Conservation (phyloP, 768 basidiomycete genomes). For the Ephemerocybe angulata region DNA sequence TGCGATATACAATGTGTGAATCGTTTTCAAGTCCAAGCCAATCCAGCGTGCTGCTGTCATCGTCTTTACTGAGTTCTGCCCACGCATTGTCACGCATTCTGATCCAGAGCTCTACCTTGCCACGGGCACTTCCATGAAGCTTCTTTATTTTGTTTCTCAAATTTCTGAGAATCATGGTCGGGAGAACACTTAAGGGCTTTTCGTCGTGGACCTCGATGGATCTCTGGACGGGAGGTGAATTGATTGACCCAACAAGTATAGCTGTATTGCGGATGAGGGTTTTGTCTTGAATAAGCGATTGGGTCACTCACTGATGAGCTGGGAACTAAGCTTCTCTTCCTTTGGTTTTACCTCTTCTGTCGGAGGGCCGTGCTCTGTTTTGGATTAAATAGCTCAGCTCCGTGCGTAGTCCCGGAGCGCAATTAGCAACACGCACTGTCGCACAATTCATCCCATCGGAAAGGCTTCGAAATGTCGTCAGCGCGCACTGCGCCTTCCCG, state of each 20-base stretch:
- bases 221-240: not conserved
- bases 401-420: not conserved
- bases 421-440: conserved; percentile 42
- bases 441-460: conserved; percentile 63
- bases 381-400: conserved; percentile 4
- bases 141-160: conserved; percentile 66
- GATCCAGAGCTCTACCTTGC: conserved; percentile 50
- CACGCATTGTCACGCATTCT: conserved; percentile 47
- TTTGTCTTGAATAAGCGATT: too few relatives aligned
- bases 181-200: conserved; percentile 50
- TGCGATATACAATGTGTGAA: conserved; percentile 35
- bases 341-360: conserved; percentile 30
- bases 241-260: not conserved
- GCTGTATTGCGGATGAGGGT: too few relatives aligned
- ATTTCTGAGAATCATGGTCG: conserved; percentile 63
- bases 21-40: conserved; percentile 73
- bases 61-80: conserved; percentile 41
- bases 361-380: conserved; percentile 57
- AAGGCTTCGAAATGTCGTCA: conserved; percentile 50
- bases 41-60: conserved; percentile 52
- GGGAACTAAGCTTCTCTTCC: conserved; percentile 54
- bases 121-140: conserved; percentile 29
- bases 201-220: conserved; percentile 18
- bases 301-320: conserved; percentile 51
- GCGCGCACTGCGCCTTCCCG: conserved; percentile 39